Conservation (phyloP, 176 grass and related monocot species). For the Saccharum spontaneum region DNA sequence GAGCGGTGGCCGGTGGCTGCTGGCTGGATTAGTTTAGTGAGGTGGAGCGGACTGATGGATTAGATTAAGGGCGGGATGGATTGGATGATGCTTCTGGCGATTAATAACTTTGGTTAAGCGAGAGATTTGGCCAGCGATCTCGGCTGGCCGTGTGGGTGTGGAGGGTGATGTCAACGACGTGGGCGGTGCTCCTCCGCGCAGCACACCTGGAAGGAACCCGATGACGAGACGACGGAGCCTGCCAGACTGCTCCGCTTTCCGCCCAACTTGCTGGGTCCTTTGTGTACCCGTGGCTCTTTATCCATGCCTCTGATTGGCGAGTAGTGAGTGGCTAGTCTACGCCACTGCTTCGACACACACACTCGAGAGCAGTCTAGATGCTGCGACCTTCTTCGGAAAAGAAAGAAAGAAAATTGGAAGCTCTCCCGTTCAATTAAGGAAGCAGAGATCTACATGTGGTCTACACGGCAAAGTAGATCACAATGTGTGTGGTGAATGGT, state of each 20-base stretch:
- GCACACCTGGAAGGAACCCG: conserved; percentile 17
- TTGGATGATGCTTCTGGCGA: conserved; percentile 28
- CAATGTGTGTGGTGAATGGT: too few relatives aligned
- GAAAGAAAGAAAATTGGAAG: not conserved
- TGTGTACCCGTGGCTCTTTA: not conserved
- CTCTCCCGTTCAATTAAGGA: too few relatives aligned
- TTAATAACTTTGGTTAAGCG: conserved; percentile 24
- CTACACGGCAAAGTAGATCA: too few relatives aligned
- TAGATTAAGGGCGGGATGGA: not conserved
- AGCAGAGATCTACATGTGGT: too few relatives aligned
- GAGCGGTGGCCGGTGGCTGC: not conserved
- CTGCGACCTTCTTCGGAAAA: not conserved
- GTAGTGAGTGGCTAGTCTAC: not conserved
- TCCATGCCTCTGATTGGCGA: not conserved
- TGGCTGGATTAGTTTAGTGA: not conserved
- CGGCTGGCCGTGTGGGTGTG: not conserved
- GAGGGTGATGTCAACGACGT: conserved; percentile 35
- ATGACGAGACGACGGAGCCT: not conserved
- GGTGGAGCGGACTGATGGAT: not conserved
- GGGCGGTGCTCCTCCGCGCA: conserved; percentile 42
- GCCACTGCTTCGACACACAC: not conserved
- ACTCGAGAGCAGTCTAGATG: not conserved
- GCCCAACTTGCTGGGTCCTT: not conserved
- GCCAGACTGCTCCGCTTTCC: not conserved
- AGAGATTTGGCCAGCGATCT: conserved; percentile 29